Evolutionary conservation across 345 rosid species (phyloP), one percentile per base, ranked within the genome.

Genomic region (Citrus maxima): DNA sequence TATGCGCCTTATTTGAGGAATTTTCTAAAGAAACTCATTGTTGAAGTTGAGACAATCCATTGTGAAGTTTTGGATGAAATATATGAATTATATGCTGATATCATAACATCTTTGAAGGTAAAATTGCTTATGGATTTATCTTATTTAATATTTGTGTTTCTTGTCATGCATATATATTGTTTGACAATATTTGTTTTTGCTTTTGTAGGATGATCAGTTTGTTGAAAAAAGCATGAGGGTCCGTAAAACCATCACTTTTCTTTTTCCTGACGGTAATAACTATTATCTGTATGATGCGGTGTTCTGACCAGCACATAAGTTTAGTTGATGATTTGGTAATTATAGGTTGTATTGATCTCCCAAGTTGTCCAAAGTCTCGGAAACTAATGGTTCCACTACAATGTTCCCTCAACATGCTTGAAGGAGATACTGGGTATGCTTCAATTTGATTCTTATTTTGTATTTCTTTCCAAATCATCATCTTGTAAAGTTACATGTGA

Each of bases 361-460:
- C 81, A 27, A 83, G 86, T 69, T 85, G 85, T 81, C 88, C 84
- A 64, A 77, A 59, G 63, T 83, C 92, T 3, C 72, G 79, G 78
- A 92, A 89, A 49, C 76, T 95, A 78, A 79, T 84, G 81, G 77
- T 95, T 84, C 86, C 87, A 1, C 77, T 95, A 60, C 86, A 79
- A 28, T 93, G 99, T 83, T 93, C 95, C 24, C 89, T 90, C 64
- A 91, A 93, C 85, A 92, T 93, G 93, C 94, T 93, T 76, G 93
- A 91, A 88, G 98, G 99, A 79, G 99, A 92, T 84, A 93, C 95
- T 0, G 93, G 97, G 97, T 92, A 84, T 67, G 87, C 54, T 49
- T 81, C 62, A 59, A 14, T 40, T 34, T 62, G 73, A 32, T 81
- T 61, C 24, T 21, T 85, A 51, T 28, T 62, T 51, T 77, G 62